phyloP scores from a whole-genome alignment of 768 basidiomycete species.

The Porpolomopsis calyptriformis region DNA sequence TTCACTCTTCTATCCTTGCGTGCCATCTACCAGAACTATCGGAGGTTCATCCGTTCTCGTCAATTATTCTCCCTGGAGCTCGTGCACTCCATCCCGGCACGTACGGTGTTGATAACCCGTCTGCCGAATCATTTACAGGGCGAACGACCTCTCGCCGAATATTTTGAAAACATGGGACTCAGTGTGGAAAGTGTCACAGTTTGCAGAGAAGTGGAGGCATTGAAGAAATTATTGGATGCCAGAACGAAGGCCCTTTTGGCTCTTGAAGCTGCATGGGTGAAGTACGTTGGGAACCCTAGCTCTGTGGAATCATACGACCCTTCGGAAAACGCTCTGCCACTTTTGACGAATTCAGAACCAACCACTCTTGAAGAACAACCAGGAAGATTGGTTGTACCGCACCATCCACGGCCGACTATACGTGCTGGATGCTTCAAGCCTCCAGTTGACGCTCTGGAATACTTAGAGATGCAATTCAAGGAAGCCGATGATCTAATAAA shows the following conservation, averaged over 20 bases:
- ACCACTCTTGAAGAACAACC: slow-evolving; percentile 44
- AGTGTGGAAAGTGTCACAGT: slow-evolving; percentile 89
- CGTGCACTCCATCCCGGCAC: slow-evolving; percentile 87
- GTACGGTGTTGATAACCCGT: slow-evolving; percentile 81
- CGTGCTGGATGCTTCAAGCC: slow-evolving; percentile 63
- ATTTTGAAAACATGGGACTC: slow-evolving; percentile 83
- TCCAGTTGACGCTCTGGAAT: slow-evolving; percentile 84
- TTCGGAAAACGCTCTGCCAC: slow-evolving; percentile 38
- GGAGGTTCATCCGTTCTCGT: slow-evolving; percentile 77
- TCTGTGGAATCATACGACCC: slow-evolving; percentile 74
- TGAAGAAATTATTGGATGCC: slow-evolving; percentile 64
- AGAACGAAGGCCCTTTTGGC: slow-evolving; percentile 71
- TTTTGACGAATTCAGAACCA: slow-evolving; percentile 40
- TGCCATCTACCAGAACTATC: slow-evolving; percentile 83
- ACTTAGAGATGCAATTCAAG: slow-evolving; percentile 69
- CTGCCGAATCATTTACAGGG: slow-evolving; percentile 78
- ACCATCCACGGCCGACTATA: slow-evolving; percentile 65
- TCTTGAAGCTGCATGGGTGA: slow-evolving; percentile 79
- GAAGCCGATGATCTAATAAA: slow-evolving; percentile 78
- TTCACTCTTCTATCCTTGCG: slow-evolving; percentile 82
- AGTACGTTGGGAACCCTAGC: slow-evolving; percentile 91
- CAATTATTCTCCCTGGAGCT: slow-evolving; percentile 92
- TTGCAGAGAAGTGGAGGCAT: slow-evolving; percentile 67
- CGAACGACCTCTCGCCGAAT: slow-evolving; percentile 80
- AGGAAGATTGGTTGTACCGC: slow-evolving; percentile 58